These are phyloP conservation scores for Pseudogymnoascus sp. DNA, from an alignment of 2,329 filamentous ascomycete species.

Conservation along the genomic window DNA sequence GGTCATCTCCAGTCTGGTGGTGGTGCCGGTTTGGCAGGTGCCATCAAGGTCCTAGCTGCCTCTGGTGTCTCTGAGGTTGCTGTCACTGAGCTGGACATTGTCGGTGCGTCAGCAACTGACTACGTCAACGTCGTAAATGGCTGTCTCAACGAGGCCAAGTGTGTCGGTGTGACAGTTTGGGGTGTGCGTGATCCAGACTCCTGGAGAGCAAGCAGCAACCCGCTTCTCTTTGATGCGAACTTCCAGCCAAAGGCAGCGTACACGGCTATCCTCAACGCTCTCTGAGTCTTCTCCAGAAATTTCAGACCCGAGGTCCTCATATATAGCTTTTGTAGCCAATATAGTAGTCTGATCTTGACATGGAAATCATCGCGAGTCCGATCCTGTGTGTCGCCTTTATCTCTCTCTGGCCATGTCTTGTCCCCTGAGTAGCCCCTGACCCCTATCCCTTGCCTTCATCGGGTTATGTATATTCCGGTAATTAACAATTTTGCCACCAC, in stretches of 20 bases:
- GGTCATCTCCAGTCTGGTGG: constrained; percentile 16
- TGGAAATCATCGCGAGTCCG: background rate
- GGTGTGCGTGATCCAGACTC: constrained; percentile 35
- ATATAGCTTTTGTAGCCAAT: background rate
- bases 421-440: background rate
- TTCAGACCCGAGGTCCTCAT: background rate
- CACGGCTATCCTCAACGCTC: constrained; percentile 29
- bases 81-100: constrained; percentile 54
- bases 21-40: constrained; percentile 13
- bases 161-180: constrained; percentile 23
- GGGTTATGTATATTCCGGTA: background rate
- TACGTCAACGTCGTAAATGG: constrained; percentile 23
- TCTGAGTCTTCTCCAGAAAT: constrained; percentile 8
- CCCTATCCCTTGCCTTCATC: background rate
- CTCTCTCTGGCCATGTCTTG: background rate
- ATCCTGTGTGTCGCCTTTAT: background rate
- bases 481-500: background rate
- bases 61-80: constrained; percentile 47
- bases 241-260: constrained; percentile 46
- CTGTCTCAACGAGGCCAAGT: constrained; percentile 13
- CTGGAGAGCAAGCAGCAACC: constrained; percentile 42
- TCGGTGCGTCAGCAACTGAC: constrained; percentile 34
- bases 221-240: constrained; percentile 45
- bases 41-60: constrained; percentile 32
- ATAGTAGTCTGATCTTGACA: background rate